Evolutionary conservation across 2,329 filamentous ascomycete species (phyloP).

Genomic region (Bimuria novae-zelandiae): DNA sequence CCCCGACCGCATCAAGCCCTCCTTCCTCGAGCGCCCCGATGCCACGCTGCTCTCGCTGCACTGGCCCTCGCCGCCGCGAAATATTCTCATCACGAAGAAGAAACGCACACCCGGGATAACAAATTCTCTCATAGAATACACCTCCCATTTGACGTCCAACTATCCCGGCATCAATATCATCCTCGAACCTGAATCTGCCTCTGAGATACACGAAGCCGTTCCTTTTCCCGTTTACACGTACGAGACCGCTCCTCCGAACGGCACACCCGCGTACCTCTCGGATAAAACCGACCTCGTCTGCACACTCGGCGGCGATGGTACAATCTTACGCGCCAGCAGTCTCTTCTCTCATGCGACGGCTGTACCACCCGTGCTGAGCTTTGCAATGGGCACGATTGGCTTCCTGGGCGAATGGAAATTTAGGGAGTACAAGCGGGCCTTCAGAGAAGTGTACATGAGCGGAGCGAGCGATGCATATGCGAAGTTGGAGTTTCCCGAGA

Average conservation of each 20-base stretch:
- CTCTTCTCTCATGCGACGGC: slow-evolving; percentile 80
- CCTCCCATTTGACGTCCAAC: slow-evolving; percentile 72
- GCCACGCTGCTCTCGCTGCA: slow-evolving; percentile 67
- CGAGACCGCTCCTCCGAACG: slow-evolving; percentile 30
- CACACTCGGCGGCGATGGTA: slow-evolving; percentile 92
- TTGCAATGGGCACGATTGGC: slow-evolving; percentile 95
- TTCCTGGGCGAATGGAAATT: slow-evolving; percentile 98
- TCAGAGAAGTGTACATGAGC: slow-evolving; percentile 90
- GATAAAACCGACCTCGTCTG: slow-evolving; percentile 85
- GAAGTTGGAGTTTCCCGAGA: slow-evolving; percentile 68
- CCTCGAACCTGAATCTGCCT: slow-evolving; percentile 77
- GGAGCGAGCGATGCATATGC: slow-evolving; percentile 60
- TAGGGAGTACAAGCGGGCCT: slow-evolving; percentile 86
- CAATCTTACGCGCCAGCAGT: slow-evolving; percentile 82
- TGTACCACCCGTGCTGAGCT: slow-evolving; percentile 89
- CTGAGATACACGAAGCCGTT: slow-evolving; percentile 70
- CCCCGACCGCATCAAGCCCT: slow-evolving; percentile 38
- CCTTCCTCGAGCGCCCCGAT: slow-evolving; percentile 57
- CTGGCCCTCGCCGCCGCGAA: slow-evolving; percentile 71
- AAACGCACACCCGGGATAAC: slow-evolving; percentile 61
- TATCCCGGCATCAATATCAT: slow-evolving; percentile 83
- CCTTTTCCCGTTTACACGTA: slow-evolving; percentile 64
- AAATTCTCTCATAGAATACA: slow-evolving; percentile 62
- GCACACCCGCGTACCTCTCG: slow-evolving; percentile 57
- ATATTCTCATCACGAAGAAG: slow-evolving; percentile 72